Conservation (phyloP, 352 stramenopile species). For the Phytophthora hibernalis region DNA sequence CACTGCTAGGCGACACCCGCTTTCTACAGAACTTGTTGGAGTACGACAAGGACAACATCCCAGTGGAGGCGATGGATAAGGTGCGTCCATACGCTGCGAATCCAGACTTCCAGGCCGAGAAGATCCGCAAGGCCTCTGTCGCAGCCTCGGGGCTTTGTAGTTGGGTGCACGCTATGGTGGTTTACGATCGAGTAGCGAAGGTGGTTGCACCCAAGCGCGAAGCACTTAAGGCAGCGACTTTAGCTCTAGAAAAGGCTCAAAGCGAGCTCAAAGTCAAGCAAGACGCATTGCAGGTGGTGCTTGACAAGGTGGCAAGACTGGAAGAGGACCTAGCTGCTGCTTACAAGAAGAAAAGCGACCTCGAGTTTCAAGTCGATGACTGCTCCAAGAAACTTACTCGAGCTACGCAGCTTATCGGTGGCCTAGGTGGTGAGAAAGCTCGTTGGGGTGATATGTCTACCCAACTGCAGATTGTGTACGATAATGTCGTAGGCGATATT, state of each 20-base stretch:
- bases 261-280: slow-evolving; percentile 91
- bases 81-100: slow-evolving; percentile 86
- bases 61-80: slow-evolving; percentile 91
- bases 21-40: slow-evolving; percentile 95
- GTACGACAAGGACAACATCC: slow-evolving; percentile 97
- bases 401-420: slow-evolving; percentile 94
- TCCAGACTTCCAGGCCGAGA: slow-evolving; percentile 93
- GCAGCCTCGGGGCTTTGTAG: slow-evolving; percentile 94
- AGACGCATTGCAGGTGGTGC: slow-evolving; percentile 89
- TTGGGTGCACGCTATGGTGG: slow-evolving; percentile 97
- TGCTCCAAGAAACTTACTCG: slow-evolving; percentile 93
- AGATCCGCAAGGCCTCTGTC: slow-evolving; percentile 94
- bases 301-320: slow-evolving; percentile 93
- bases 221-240: slow-evolving; percentile 91
- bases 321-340: slow-evolving; percentile 90
- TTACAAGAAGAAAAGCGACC: slow-evolving; percentile 93
- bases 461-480: slow-evolving; percentile 86
- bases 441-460: slow-evolving; percentile 93
- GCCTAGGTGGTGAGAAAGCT: slow-evolving; percentile 93
- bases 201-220: slow-evolving; percentile 94
- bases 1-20: slow-evolving; percentile 90
- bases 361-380: slow-evolving; percentile 93
- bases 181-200: slow-evolving; percentile 95
- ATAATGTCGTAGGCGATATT: slow-evolving; percentile 94
- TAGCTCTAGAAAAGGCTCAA: slow-evolving; percentile 88